These are phyloP conservation scores for Colletotrichum sojae DNA, from an alignment of 2,329 filamentous ascomycete genomes.

Conservation along the genomic window DNA sequence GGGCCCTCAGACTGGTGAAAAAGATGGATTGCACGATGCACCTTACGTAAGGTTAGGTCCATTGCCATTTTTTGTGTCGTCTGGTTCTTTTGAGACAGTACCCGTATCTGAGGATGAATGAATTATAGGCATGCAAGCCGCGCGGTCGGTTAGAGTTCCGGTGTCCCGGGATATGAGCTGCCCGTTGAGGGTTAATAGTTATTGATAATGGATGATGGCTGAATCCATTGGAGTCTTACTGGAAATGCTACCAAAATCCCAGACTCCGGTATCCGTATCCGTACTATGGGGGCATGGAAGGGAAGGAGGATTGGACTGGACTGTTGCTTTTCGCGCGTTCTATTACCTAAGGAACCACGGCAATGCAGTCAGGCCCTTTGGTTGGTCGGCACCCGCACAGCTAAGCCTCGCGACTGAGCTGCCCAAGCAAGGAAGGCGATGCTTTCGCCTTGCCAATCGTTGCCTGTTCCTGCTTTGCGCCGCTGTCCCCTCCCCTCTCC, in stretches of 20 bases:
- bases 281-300: too few species aligned
- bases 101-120: not conserved
- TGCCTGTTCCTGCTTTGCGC: conserved; percentile 17
- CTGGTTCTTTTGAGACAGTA: not conserved
- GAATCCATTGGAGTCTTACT: too few species aligned
- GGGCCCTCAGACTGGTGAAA: conserved; percentile 14
- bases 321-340: too few species aligned
- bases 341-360: too few species aligned
- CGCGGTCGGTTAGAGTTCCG: conserved; percentile 25
- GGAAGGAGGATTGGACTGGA: too few species aligned
- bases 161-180: conserved; percentile 20
- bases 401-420: too few species aligned
- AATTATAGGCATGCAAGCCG: conserved; percentile 4
- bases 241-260: too few species aligned
- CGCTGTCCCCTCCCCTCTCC: not conserved
- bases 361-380: too few species aligned
- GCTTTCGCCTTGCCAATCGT: conserved; percentile 14
- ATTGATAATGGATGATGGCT: too few species aligned
- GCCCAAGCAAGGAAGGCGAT: conserved; percentile 13
- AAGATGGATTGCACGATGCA: conserved; percentile 26
- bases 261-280: too few species aligned
- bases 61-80: not conserved
- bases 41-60: conserved; percentile 1
- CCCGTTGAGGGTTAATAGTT: not conserved
- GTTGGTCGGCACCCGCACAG: too few species aligned